Evolutionary conservation across 306 rosid species (phyloP).

Genomic region (Acmispon strigosus): DNA sequence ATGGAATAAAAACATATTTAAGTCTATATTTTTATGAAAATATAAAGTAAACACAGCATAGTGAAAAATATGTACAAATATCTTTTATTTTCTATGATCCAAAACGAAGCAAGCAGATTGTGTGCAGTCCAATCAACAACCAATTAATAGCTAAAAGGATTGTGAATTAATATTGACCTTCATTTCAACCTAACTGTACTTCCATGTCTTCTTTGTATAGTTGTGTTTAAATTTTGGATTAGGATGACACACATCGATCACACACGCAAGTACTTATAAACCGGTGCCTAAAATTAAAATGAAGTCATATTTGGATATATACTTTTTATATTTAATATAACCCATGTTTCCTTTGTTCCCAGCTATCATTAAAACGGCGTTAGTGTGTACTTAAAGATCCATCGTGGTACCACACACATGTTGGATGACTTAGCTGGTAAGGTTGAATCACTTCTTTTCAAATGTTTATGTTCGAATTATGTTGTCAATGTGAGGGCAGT

Average conservation of each 20-base stretch:
- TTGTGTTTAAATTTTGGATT: not conserved
- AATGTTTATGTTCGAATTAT: no score
- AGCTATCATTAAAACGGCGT: slow-evolving; percentile 2
- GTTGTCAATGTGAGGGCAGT: no score
- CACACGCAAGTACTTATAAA: not conserved
- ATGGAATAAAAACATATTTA: no score
- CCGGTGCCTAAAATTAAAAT: not conserved
- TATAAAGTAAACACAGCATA: no score
- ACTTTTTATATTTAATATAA: not conserved
- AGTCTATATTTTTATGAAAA: no score
- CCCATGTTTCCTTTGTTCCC: not conserved
- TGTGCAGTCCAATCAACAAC: no score
- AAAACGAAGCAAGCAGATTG: not conserved
- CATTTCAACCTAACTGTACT: slow-evolving; percentile 3
- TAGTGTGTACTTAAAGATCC: not conserved
- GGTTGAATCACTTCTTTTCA: no score
- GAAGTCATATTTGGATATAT: not conserved
- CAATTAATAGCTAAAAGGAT: not conserved
- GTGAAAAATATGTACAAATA: no score
- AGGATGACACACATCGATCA: not conserved
- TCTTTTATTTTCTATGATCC: not conserved
- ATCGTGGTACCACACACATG: no score
- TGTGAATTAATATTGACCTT: not conserved
- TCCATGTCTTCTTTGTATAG: not conserved
- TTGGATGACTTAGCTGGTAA: no score